Conservation (phyloP, 1,284 basidiomycete genomes). For the Ceratobasidium sp. region DNA sequence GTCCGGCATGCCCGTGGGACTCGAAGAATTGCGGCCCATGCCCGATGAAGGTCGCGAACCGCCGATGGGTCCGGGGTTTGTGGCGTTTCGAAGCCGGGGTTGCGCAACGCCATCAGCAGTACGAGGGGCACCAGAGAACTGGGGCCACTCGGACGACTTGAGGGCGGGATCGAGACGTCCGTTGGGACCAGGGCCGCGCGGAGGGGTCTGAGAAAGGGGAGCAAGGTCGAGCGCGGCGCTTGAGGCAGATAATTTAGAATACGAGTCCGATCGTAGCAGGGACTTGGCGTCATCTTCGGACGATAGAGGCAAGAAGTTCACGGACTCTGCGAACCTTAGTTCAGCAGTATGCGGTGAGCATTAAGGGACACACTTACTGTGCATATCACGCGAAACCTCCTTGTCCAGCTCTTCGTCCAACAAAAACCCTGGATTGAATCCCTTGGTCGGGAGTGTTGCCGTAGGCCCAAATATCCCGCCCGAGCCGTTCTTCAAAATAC, state of each 20-base stretch:
- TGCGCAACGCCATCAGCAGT: constrained; percentile 62
- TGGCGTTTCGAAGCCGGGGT: constrained; percentile 68
- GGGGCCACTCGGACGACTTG: constrained; percentile 92
- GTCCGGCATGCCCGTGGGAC: constrained; percentile 8
- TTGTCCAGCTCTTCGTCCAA: constrained; percentile 89
- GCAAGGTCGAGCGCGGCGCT: constrained; percentile 94
- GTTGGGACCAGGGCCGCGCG: constrained; percentile 67
- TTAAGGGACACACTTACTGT: constrained; percentile 66
- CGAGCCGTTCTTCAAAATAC: constrained; percentile 33
- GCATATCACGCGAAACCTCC: constrained; percentile 67
- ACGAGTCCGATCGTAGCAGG: constrained; percentile 7
- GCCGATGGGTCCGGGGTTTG: constrained; percentile 63
- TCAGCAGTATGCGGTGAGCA: neutral
- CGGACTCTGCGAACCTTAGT: constrained; percentile 69
- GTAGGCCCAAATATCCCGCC: constrained; percentile 24
- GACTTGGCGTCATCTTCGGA: constrained; percentile 73
- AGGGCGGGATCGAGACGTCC: constrained; percentile 65
- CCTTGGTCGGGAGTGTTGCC: neutral
- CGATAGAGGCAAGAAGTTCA: constrained; percentile 89
- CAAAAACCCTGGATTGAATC: constrained; percentile 71
- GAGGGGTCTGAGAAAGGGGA: constrained; percentile 83
- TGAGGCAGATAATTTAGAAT: constrained; percentile 79
- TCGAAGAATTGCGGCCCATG: constrained; percentile 31
- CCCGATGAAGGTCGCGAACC: constrained; percentile 59
- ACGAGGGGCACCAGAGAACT: constrained; percentile 74